These are phyloP conservation scores for Alternaria gansuensis DNA, from an alignment of 2,329 filamentous ascomycete species.

Conservation along the genomic window DNA sequence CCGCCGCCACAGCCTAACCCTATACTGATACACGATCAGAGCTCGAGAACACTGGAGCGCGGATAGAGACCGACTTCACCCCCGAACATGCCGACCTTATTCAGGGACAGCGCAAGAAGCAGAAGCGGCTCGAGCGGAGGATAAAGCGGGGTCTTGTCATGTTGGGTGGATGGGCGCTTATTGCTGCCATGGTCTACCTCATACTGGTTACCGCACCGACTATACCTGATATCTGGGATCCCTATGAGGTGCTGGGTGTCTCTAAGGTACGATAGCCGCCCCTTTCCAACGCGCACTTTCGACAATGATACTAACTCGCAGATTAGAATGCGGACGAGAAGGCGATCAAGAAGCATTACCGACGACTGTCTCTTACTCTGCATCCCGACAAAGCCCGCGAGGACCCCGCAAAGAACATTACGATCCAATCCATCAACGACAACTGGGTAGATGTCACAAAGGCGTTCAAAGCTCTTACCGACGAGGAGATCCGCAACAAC, in stretches of 20 bases:
- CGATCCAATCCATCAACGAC: slow-evolving; percentile 81
- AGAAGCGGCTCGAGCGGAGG: slow-evolving; percentile 88
- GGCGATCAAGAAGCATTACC: slow-evolving; percentile 91
- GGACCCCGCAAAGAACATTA: slow-evolving; percentile 88
- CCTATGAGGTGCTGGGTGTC: slow-evolving; percentile 91
- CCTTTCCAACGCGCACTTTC: slow-evolving; percentile 1
- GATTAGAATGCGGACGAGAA: slow-evolving; percentile 80
- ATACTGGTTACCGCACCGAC: slow-evolving; percentile 80
- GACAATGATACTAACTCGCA: slow-evolving; percentile 30
- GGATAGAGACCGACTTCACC: slow-evolving; percentile 82
- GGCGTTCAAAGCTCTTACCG: slow-evolving; percentile 96
- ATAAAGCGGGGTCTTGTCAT: slow-evolving; percentile 84
- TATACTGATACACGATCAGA: slow-evolving; percentile 55
- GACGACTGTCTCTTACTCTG: slow-evolving; percentile 81
- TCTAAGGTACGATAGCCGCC: slow-evolving; percentile 68
- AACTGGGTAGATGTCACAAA: slow-evolving; percentile 95
- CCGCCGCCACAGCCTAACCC: slow-evolving; percentile 5
- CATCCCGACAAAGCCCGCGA: slow-evolving; percentile 94
- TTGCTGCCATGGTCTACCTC: slow-evolving; percentile 91
- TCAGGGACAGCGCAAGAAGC: slow-evolving; percentile 80
- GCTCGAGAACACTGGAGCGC: slow-evolving; percentile 79
- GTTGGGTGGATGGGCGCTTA: slow-evolving; percentile 79
- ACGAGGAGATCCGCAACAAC: slow-evolving; percentile 97
- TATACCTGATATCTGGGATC: slow-evolving; percentile 87
- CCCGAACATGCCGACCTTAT: slow-evolving; percentile 86